A percentile compares a stretch with the other conserved stretches of the same genome.
Evolutionary conservation across 2,329 filamentous ascomycete genomes (phyloP).

Genomic region (Hymenoscyphus albidus): DNA sequence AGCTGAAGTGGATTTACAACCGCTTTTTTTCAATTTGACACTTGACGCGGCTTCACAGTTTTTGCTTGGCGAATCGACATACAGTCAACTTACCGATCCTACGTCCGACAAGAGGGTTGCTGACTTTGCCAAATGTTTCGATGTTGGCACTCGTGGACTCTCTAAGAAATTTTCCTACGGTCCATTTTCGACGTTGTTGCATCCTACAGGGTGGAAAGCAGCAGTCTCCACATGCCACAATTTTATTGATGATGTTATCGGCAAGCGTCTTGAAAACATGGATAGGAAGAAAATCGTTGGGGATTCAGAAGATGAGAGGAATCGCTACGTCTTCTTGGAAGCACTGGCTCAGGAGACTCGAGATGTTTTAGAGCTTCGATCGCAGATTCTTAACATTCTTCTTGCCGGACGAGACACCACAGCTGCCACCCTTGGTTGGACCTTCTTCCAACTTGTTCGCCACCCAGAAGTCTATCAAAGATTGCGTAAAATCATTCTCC

Average conservation of each 20-base stretch:
- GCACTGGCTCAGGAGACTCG: slow-evolving; percentile 19
- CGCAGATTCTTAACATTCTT: slow-evolving; percentile 36
- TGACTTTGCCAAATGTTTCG: slow-evolving; percentile 4
- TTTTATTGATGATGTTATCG: slow-evolving; percentile 7
- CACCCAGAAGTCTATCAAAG: slow-evolving; percentile 39
- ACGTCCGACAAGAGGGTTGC: background rate
- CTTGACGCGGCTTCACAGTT: slow-evolving; percentile 65
- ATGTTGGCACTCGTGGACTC: slow-evolving; percentile 1
- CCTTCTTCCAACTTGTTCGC: slow-evolving; percentile 41
- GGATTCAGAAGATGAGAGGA: background rate
- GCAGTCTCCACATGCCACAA: slow-evolving; percentile 5
- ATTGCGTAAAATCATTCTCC: slow-evolving; percentile 40
- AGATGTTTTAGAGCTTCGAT: slow-evolving; percentile 21
- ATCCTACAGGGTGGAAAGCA: background rate
- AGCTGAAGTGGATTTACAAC: slow-evolving; percentile 22
- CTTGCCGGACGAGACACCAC: slow-evolving; percentile 54
- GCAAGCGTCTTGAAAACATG: background rate
- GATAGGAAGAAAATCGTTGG: background rate
- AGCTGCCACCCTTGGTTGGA: slow-evolving; percentile 46
- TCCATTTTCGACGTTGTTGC: background rate
- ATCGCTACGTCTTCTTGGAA: slow-evolving; percentile 39
- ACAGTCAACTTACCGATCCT: slow-evolving; percentile 2
- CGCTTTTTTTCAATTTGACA: slow-evolving; percentile 61
- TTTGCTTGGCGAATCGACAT: slow-evolving; percentile 48
- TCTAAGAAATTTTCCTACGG: background rate